Evolutionary conservation across 768 basidiomycete species (phyloP), one percentile per base, ranked within the genome.

Genomic region (Leucocoprinus sp.): DNA sequence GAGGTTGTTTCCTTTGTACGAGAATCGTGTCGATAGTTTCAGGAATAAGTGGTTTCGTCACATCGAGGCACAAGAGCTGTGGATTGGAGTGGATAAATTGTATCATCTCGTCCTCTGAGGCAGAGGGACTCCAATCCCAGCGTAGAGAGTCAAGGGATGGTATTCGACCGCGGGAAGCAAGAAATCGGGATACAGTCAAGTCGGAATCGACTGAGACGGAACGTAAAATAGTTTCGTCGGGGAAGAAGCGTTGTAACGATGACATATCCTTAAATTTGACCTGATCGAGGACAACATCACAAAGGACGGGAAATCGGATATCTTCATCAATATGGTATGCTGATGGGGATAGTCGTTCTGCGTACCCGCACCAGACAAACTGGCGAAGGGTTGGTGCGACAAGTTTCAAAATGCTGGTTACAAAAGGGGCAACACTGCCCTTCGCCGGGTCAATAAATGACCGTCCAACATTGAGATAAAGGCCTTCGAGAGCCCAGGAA

Each of bases 41-140:
- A 0, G 53, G 27, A 2, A 48, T 26, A 6, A 60, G 42, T 5
- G 54, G 47, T 2, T 40, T 26, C 0, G 40, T 39, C 22, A 59
- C 45, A 11, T 59, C 54, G 14, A 64, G 15, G 5, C 53, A 50
- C n/a, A 44, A 48, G 23, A 64, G 41, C 11, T 64, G 60, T 11
- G 46, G 18, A 36, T 64, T 64, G n/a, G 37, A 31, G 12, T 37
- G 31, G 8, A 63, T 38, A 44, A 64, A 62, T 2, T 37, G 4
- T 0, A 59, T 24, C 8, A 61, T 37, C 5, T 56, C 54, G 8
- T 50, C 50, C 17, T 55, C 48, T 1, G 43, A 28, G 8, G 17
- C 8, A 5, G 40, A 36, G 1, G 15, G 12, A 7, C 46, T 28
- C 31, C 15, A 14, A n/a, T 56, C 42, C 57, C 55, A 60, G 7